phyloP scores from a whole-genome alignment of 2,329 filamentous ascomycete genomes.

The Talaromyces sp. region DNA sequence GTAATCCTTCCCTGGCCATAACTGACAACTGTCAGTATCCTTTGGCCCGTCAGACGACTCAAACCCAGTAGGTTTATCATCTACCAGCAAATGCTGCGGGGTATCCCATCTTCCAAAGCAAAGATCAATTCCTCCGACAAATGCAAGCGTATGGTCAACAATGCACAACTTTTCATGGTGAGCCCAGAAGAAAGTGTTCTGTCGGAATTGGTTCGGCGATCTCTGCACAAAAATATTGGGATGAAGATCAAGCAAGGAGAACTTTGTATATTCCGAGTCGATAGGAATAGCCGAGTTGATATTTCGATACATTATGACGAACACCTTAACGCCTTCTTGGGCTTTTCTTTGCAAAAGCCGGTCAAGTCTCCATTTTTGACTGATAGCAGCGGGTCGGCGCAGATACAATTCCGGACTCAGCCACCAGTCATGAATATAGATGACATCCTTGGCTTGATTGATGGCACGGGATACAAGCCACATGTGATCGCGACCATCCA shows the following conservation, averaged over 20 bases:
- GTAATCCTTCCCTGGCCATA: slow-evolving; percentile 98
- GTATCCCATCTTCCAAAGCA: slow-evolving; percentile 98
- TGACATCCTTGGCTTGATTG: slow-evolving; percentile 93
- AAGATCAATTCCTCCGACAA: slow-evolving; percentile 91
- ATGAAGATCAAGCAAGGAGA: slow-evolving; percentile 88
- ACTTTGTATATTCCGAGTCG: slow-evolving; percentile 97
- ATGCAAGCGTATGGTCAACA: slow-evolving; percentile 92
- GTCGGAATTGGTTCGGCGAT: slow-evolving; percentile 95
- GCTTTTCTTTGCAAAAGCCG: slow-evolving; percentile 90
- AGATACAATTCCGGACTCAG: slow-evolving; percentile 93
- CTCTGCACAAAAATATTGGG: slow-evolving; percentile 95
- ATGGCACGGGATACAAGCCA: slow-evolving; percentile 98
- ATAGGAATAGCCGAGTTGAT: slow-evolving; percentile 97
- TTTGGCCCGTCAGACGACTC: slow-evolving; percentile 72
- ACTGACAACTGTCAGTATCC: slow-evolving; percentile 86
- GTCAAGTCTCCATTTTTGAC: slow-evolving; percentile 96
- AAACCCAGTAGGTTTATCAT: slow-evolving; percentile 94
- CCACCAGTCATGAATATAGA: slow-evolving; percentile 99
- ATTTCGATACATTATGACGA: slow-evolving; percentile 96
- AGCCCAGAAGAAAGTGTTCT: slow-evolving; percentile 99
- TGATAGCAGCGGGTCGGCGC: slow-evolving; percentile 88
- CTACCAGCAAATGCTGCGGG: slow-evolving; percentile 82
- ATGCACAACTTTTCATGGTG: slow-evolving; percentile 98
- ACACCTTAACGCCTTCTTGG: slow-evolving; percentile 91
- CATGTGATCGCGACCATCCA: slow-evolving; percentile 97